Percentiles rank a stretch among this genome's conserved stretches.
phyloP scores from a whole-genome alignment of 176 grass and related monocot genomes.

The Oryza australiensis region DNA sequence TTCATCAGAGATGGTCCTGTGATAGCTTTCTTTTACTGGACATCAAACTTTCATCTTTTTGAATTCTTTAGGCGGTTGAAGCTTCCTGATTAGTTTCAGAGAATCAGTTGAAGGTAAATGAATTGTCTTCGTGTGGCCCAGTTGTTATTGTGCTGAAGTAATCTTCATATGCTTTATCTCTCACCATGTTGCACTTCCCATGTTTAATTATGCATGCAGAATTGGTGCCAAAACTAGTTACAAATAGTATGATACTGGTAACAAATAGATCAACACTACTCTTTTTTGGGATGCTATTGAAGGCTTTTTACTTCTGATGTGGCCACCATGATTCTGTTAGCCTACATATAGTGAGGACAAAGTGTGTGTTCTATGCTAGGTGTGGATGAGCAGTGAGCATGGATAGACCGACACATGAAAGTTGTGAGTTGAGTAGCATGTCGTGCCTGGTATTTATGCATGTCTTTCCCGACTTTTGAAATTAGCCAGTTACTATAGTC shows the following conservation, averaged over 20 bases:
- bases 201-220: conserved; percentile 21
- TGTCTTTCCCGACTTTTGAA: neutral
- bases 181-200: conserved; percentile 3
- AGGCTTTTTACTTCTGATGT: neutral
- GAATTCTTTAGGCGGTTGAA: conserved; percentile 85
- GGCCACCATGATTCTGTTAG: conserved; percentile 13
- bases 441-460: conserved; percentile 1
- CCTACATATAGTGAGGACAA: conserved; percentile 1
- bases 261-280: neutral
- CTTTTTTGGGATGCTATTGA: neutral
- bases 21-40: conserved; percentile 93
- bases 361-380: conserved; percentile 3
- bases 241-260: neutral
- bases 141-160: conserved; percentile 16
- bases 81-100: conserved; percentile 62
- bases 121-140: neutral
- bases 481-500: neutral
- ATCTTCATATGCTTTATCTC: neutral
- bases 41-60: conserved; percentile 73
- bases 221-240: conserved; percentile 6
- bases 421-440: neutral
- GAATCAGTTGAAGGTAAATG: conserved; percentile 44
- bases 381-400: conserved; percentile 15
- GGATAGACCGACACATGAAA: neutral
- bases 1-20: conserved; percentile 87